Percentiles rank a stretch among this genome's conserved stretches.
Conservation (phyloP, 176 grass and related monocot genomes). For the Echinochloa phyllopogon region DNA sequence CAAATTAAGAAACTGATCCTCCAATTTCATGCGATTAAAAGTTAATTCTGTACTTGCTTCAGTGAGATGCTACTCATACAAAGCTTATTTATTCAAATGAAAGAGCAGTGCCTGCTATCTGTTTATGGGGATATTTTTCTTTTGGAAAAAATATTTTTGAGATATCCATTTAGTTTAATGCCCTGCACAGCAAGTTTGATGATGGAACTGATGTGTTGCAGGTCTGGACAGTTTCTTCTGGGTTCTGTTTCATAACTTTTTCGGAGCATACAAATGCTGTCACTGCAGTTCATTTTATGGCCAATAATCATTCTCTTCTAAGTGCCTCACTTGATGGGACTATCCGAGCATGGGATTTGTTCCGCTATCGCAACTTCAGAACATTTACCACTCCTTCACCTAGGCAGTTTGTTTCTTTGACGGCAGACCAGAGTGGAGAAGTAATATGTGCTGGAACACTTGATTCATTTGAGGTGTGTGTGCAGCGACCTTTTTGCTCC, state of each 20-base stretch:
- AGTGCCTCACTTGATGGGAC: slow-evolving; percentile 97
- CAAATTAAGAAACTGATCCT: neutral
- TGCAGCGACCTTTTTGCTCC: slow-evolving; percentile 19
- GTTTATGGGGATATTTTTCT: neutral
- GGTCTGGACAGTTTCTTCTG: slow-evolving; percentile 94
- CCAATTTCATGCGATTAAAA: neutral
- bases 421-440: slow-evolving; percentile 88
- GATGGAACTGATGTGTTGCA: slow-evolving; percentile 41
- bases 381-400: slow-evolving; percentile 90
- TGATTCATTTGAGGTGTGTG: slow-evolving; percentile 93
- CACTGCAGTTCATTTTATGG: slow-evolving; percentile 93
- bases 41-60: neutral
- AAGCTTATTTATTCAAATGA: neutral
- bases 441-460: slow-evolving; percentile 97
- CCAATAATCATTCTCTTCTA: slow-evolving; percentile 93
- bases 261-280: slow-evolving; percentile 94
- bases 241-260: slow-evolving; percentile 97
- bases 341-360: slow-evolving; percentile 91
- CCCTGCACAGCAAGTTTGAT: neutral
- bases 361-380: slow-evolving; percentile 93
- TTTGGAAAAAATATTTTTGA: neutral
- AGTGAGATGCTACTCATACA: slow-evolving; percentile 10
- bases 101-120: neutral
- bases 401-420: slow-evolving; percentile 93
- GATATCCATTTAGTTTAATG: neutral